These are phyloP conservation scores for Durio zibethinus DNA, from an alignment of 345 rosid genomes.

Conservation along the genomic window DNA sequence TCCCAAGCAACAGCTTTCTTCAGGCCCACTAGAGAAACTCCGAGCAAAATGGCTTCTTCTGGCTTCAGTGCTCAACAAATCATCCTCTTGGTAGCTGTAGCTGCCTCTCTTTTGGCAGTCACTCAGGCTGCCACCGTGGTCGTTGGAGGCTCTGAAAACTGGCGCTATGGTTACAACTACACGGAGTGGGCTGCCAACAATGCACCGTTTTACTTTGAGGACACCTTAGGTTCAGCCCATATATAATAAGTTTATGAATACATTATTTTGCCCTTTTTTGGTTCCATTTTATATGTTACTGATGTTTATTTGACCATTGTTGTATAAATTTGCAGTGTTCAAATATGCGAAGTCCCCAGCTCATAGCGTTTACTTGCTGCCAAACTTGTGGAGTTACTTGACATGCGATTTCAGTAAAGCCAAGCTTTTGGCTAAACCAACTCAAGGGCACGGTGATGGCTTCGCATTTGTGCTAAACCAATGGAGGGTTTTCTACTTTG, in stretches of 20 bases:
- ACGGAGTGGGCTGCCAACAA: conserved; percentile 50
- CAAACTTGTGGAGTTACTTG: conserved; percentile 40
- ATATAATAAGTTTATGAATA: not conserved
- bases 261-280: not conserved
- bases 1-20: not conserved
- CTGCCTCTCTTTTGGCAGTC: not conserved
- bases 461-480: conserved; percentile 41
- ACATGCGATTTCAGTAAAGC: conserved; percentile 55
- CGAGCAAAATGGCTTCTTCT: not conserved
- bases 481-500: conserved; percentile 53
- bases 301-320: not conserved
- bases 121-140: conserved; percentile 35
- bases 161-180: conserved; percentile 67
- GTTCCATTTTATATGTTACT: not conserved
- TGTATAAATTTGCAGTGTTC: conserved; percentile 43
- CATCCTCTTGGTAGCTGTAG: not conserved
- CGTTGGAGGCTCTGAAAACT: conserved; percentile 58
- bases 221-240: conserved; percentile 42
- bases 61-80: not conserved
- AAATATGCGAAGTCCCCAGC: conserved; percentile 53
- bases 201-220: conserved; percentile 52
- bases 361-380: conserved; percentile 64
- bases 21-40: not conserved
- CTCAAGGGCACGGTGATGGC: conserved; percentile 56
- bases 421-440: conserved; percentile 40